A percentile compares a stretch with the other conserved stretches of the same genome.
Conservation (phyloP, 2,329 filamentous ascomycete genomes). For the Neonectria ditissima region DNA sequence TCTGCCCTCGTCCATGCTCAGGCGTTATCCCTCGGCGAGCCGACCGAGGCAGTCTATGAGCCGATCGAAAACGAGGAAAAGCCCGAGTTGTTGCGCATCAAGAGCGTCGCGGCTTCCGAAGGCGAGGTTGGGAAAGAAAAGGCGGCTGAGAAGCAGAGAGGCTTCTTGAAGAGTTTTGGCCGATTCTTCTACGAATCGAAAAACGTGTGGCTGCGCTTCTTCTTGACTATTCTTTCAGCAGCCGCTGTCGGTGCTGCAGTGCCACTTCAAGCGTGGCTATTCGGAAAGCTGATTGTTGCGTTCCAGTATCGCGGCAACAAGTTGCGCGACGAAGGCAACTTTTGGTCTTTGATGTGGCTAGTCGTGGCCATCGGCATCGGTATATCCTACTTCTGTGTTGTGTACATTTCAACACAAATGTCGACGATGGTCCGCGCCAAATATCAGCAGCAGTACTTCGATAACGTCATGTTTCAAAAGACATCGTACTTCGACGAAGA, state of each 20-base stretch:
- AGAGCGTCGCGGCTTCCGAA: slow-evolving; percentile 58
- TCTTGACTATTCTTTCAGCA: slow-evolving; percentile 60
- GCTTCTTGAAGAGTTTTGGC: slow-evolving; percentile 66
- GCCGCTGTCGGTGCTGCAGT: slow-evolving; percentile 58
- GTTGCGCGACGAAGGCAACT: slow-evolving; percentile 60
- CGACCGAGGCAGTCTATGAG: slow-evolving; percentile 51
- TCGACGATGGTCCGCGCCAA: slow-evolving; percentile 62
- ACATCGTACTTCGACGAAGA: slow-evolving; percentile 71
- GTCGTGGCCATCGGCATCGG: slow-evolving; percentile 66
- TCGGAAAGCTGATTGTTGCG: slow-evolving; percentile 64
- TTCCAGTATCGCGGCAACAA: slow-evolving; percentile 56
- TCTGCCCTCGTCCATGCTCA: slow-evolving; percentile 74
- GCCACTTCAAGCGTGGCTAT: slow-evolving; percentile 66
- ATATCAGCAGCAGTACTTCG: slow-evolving; percentile 71
- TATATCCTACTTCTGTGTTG: slow-evolving; percentile 61
- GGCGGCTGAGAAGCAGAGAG: slow-evolving; percentile 50
- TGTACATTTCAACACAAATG: slow-evolving; percentile 57
- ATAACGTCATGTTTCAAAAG: slow-evolving; percentile 69
- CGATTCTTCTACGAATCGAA: slow-evolving; percentile 68
- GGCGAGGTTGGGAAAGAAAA: slow-evolving; percentile 38
- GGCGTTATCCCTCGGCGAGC: slow-evolving; percentile 65
- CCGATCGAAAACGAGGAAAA: slow-evolving; percentile 56
- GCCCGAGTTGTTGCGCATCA: slow-evolving; percentile 56
- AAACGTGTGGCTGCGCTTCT: slow-evolving; percentile 62
- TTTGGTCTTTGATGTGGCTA: slow-evolving; percentile 76